Conservation (phyloP, 495 filamentous ascomycete species). For the Aspergillus sparsus region DNA sequence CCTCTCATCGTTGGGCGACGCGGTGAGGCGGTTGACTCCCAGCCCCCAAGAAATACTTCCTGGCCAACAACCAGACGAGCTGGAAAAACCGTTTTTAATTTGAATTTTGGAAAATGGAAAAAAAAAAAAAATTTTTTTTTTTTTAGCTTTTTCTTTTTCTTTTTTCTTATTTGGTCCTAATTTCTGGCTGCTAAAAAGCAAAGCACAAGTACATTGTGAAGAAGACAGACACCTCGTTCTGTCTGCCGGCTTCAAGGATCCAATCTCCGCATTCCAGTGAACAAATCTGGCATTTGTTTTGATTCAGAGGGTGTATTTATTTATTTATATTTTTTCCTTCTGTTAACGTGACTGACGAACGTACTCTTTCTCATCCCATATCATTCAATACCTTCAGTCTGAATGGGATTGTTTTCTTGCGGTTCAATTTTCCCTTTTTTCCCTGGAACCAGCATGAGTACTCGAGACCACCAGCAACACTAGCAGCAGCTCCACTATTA, state of each 20-base stretch:
- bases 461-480: background rate
- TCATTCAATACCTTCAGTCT: background rate
- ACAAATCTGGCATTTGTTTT: constrained; percentile 11
- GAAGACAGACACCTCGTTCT: constrained; percentile 3
- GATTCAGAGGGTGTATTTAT: background rate
- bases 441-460: background rate
- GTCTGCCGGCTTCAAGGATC: background rate
- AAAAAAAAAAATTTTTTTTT: constrained; percentile 1
- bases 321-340: constrained; percentile 10
- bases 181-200: background rate
- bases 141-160: background rate
- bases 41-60: constrained; percentile 10
- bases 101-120: constrained; percentile 9
- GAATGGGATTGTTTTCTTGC: too few species aligned
- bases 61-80: background rate
- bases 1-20: constrained; percentile 25
- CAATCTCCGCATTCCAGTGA: constrained; percentile 20
- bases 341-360: background rate
- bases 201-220: background rate
- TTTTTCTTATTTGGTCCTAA: background rate
- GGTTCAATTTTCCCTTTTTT: background rate
- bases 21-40: constrained; percentile 26
- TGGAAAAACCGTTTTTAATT: background rate
- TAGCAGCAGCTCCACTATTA: background rate
- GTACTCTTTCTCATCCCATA: background rate